Evolutionary conservation across 345 rosid species (phyloP).

Genomic region (Firmiana major): DNA sequence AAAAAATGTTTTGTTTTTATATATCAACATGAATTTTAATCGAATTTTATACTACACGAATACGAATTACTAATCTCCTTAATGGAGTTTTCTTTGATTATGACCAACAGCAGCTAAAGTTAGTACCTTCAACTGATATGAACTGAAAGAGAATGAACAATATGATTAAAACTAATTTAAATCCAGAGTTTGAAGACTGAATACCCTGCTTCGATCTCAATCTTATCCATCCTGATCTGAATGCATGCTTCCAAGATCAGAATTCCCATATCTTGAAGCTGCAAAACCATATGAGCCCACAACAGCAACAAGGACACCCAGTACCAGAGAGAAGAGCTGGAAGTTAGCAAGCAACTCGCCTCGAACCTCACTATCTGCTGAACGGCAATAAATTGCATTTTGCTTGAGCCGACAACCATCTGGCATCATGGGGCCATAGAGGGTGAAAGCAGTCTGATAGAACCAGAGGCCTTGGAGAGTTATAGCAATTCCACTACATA

Average conservation of each 20-base stretch:
- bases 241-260: slow-evolving; percentile 26
- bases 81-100: not conserved
- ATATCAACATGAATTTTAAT: no score
- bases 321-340: slow-evolving; percentile 67
- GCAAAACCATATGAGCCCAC: slow-evolving; percentile 51
- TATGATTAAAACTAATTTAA: not conserved
- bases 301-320: slow-evolving; percentile 59
- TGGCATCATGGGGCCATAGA: slow-evolving; percentile 94
- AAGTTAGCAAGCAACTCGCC: slow-evolving; percentile 85
- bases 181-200: not conserved
- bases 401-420: slow-evolving; percentile 60
- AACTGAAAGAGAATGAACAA: not conserved
- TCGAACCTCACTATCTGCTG: slow-evolving; percentile 49
- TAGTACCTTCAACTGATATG: not conserved
- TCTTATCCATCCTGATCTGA: slow-evolving; percentile 22
- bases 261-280: slow-evolving; percentile 50
- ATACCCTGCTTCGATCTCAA: slow-evolving; percentile 16
- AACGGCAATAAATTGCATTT: slow-evolving; percentile 45
- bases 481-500: slow-evolving; percentile 66
- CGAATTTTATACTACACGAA: no score
- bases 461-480: slow-evolving; percentile 98
- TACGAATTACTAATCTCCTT: no score
- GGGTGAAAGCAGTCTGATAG: slow-evolving; percentile 91
- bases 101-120: not conserved
- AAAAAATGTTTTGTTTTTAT: no score